Evolutionary conservation across 1,139 yeast species (phyloP), one percentile per base, ranked within the genome.

Genomic region (Scheffersomyces stambukii): DNA sequence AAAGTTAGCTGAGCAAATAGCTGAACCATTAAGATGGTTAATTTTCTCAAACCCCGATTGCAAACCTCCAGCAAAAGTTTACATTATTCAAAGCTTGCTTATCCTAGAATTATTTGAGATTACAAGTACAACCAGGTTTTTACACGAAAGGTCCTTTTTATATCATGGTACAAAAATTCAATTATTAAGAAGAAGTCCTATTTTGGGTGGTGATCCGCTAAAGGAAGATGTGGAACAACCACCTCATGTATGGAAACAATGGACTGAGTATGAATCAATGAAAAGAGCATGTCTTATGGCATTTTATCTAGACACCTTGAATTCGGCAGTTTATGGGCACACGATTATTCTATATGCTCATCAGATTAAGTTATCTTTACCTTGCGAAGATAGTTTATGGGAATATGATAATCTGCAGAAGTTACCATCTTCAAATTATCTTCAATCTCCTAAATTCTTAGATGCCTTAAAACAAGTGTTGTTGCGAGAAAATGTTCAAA

Each of bases 91-190:
- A 45, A 64, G 81, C 27, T 57, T 82, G 28, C 57, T 78, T 30
- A 46, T 82, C 31, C 52, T 81, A 19, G 89, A 81, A 46, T 69
- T 74, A 46, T 75, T 70, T 43, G 94, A 84, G 45, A 80, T 81
- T 49, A 68, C 79, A 28, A 72, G 77, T 41, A 55, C 77, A 27
- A 58, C 70, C 37, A 57, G 84, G 38, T 58, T 60, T 20, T 55
- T 80, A 42, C 93, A 83, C 46, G 93, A 82, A 48, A 52, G 94
- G 26, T 84, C 84, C 0, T 82, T 77, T 46, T 60, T 83, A 8
- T 91, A 83, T 45, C 88, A 82, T 46, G 91, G 88, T 2, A 73
- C 88, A 0, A 77, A 83, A 0, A 75, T 81, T 13, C 93, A 83
- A 50, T 54, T 84, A 32, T 56, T 83, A 25, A 60, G 89, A 37